These are phyloP conservation scores for Dactylellina leptospora DNA, from an alignment of 2,329 filamentous ascomycete species.

Conservation along the genomic window DNA sequence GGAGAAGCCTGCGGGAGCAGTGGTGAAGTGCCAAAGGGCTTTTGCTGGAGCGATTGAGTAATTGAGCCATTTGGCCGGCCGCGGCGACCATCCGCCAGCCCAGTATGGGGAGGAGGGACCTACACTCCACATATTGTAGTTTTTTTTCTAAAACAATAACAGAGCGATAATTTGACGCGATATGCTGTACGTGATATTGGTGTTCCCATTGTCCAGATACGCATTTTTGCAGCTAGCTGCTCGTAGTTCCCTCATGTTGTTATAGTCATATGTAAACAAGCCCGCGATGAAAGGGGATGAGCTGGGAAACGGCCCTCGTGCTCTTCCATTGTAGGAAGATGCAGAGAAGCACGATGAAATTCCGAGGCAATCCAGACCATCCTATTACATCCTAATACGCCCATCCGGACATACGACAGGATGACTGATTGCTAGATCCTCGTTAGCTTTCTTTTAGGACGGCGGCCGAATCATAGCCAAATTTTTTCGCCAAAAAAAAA, in stretches of 20 bases:
- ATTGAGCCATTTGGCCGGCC: constrained; percentile 47
- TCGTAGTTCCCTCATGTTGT: no score
- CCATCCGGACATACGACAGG: no score
- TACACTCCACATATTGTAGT: constrained; percentile 2
- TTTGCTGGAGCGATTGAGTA: neutral
- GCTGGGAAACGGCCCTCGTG: no score
- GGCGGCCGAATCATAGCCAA: constrained; percentile 46
- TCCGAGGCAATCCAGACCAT: constrained; percentile 40
- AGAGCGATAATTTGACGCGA: no score
- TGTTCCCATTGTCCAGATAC: no score
- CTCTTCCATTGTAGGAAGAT: neutral
- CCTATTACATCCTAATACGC: neutral
- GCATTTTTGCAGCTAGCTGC: no score
- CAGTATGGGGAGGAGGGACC: constrained; percentile 7
- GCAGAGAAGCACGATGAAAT: constrained; percentile 15
- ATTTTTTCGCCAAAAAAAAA: constrained; percentile 23
- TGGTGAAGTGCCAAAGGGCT: no score
- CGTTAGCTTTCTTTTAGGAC: constrained; percentile 51
- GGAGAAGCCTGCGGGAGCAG: no score
- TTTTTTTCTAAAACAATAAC: neutral
- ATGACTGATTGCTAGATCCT: constrained; percentile 46
- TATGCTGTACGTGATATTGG: no score
- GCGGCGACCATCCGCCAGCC: constrained; percentile 7
- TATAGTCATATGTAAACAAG: no score
- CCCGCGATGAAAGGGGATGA: no score